phyloP scores from a whole-genome alignment of 2,329 filamentous ascomycete genomes.

The Trichoderma asperellum region DNA sequence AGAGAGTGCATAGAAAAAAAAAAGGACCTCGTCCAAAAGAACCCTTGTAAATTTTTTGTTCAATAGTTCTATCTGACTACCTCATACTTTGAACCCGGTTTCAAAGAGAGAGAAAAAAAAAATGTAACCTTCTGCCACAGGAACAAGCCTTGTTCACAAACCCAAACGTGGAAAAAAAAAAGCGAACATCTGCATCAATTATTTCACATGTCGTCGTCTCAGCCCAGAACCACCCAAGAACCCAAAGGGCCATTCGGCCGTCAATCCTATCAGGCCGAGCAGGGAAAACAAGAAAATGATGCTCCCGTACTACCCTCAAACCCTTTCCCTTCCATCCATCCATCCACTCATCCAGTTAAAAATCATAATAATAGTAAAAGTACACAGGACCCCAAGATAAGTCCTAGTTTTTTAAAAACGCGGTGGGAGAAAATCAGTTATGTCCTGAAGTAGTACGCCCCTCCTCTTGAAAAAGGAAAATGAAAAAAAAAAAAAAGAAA shows the following conservation, averaged over 20 bases:
- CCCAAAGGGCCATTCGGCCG: neutral
- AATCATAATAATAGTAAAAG: slow-evolving; percentile 28
- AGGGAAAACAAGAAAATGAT: neutral
- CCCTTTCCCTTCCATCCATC: neutral
- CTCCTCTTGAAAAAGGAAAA: slow-evolving; percentile 12
- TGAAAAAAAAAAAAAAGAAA: neutral
- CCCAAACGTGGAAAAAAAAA: slow-evolving; percentile 1
- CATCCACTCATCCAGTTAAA: slow-evolving; percentile 26
- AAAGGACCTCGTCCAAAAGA: neutral
- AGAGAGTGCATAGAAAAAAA: neutral
- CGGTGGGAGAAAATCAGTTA: slow-evolving; percentile 12
- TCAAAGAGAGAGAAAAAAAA: neutral
- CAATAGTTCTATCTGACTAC: slow-evolving; percentile 12
- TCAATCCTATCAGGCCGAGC: slow-evolving; percentile 11
- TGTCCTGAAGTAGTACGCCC: slow-evolving; percentile 23
- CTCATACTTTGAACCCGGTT: neutral
- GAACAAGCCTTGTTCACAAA: slow-evolving; percentile 5
- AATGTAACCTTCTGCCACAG: neutral
- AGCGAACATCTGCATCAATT: slow-evolving; percentile 24
- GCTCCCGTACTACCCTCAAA: neutral
- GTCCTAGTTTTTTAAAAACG: slow-evolving; percentile 11
- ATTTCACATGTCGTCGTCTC: slow-evolving; percentile 29
- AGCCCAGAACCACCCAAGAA: slow-evolving; percentile 20
- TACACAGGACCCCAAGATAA: slow-evolving; percentile 26
- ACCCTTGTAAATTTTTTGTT: neutral